phyloP scores from a whole-genome alignment of 495 filamentous ascomycete species.

The Delitschia confertaspora region DNA sequence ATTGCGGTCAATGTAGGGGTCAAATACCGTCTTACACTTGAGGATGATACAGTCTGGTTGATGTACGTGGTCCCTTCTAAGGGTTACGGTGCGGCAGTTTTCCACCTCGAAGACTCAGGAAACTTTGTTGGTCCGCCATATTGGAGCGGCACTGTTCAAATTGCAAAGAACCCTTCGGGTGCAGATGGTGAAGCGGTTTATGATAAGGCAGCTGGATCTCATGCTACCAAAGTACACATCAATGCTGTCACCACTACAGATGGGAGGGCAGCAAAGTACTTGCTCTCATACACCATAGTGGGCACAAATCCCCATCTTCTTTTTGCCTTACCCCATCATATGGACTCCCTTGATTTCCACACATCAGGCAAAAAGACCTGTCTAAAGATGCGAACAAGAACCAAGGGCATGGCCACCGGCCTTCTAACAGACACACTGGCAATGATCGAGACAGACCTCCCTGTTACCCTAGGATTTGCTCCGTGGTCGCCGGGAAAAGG shows the following conservation, averaged over 20 bases:
- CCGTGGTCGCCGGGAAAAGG: conserved; percentile 53
- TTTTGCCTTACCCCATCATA: conserved; percentile 85
- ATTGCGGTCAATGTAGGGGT: conserved; percentile 48
- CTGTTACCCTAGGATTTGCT: conserved; percentile 60
- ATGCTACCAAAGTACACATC: conserved; percentile 47
- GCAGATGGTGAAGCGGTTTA: conserved; percentile 53
- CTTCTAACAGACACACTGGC: conserved; percentile 71
- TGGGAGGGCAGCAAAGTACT: conserved; percentile 56
- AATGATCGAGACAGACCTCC: conserved; percentile 61
- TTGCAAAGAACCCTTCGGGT: conserved; percentile 61
- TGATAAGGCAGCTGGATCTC: conserved; percentile 66
- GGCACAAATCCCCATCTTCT: conserved; percentile 61
- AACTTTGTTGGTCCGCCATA: conserved; percentile 42
- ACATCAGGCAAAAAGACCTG: conserved; percentile 47
- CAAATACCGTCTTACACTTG: conserved; percentile 65
- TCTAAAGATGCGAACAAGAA: conserved; percentile 66
- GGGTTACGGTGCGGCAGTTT: conserved; percentile 38
- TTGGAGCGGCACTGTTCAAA: conserved; percentile 66
- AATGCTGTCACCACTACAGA: conserved; percentile 43
- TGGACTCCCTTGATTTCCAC: conserved; percentile 55
- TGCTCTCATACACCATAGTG: conserved; percentile 56
- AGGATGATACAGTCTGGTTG: conserved; percentile 68
- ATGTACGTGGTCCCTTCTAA: conserved; percentile 60
- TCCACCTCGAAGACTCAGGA: conserved; percentile 41
- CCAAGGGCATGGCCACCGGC: conserved; percentile 71